Conservation (phyloP, 73 alveolate genomes). For the Uronychia setigera region DNA sequence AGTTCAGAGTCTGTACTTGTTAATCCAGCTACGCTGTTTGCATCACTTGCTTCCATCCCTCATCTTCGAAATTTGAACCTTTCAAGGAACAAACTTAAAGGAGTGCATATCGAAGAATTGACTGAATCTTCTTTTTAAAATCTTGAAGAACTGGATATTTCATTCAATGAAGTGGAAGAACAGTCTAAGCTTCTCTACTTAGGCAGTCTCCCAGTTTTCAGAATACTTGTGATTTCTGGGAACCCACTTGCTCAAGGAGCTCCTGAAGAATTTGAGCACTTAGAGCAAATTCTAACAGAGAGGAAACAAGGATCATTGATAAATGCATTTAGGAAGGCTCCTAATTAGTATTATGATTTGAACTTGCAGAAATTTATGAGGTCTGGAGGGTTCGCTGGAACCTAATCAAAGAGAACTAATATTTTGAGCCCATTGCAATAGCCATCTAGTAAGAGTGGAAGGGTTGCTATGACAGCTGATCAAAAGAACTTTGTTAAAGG, state of each 20-base stretch:
- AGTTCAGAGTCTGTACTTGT: conserved; percentile 59
- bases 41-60: conserved; percentile 50
- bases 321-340: conserved; percentile 5
- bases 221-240: conserved; percentile 36
- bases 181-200: conserved; percentile 41
- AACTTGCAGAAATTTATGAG: no score
- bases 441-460: conserved; percentile 12
- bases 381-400: no score
- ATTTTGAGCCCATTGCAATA: conserved; percentile 16
- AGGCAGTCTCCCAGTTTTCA: conserved; percentile 18
- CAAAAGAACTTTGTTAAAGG: conserved; percentile 6
- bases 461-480: conserved; percentile 29
- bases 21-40: conserved; percentile 47
- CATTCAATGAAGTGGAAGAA: conserved; percentile 41
- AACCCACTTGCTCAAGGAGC: conserved; percentile 60
- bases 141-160: conserved; percentile 45
- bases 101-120: conserved; percentile 56
- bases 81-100: conserved; percentile 55
- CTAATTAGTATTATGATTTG: conserved; percentile 23
- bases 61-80: conserved; percentile 42
- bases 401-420: conserved; percentile 15
- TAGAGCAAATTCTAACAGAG: conserved; percentile 28
- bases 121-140: conserved; percentile 22
- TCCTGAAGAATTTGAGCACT: conserved; percentile 1
- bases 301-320: no score